Evolutionary conservation across 1,284 basidiomycete genomes (phyloP), one percentile per base, ranked within the genome.

Genomic region (Tilletia horrida): DNA sequence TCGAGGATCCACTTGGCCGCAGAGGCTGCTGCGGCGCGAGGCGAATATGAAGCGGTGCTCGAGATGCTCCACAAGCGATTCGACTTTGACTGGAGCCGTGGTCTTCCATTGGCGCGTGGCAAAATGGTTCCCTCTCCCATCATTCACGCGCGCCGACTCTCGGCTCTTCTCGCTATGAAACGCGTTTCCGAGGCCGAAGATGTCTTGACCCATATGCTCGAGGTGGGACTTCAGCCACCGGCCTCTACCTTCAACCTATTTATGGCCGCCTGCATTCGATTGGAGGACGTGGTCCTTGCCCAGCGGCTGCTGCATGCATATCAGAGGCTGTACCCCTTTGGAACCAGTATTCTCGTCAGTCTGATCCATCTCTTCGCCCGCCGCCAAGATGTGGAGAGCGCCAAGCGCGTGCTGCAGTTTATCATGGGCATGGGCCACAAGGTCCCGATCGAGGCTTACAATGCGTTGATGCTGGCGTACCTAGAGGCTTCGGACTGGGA

Each of bases 401-500:
- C 91, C 0, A 88, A 90, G 71, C 83, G 84, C 3, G 82, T 92
- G 44, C 90, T 90, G 82, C 84, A 86, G 74, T 86, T 85, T 48
- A 90, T 90, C 71, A 40, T 70, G 4, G 42, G 63, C 11, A 67
- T 71, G 7, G 69, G 71, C 16, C 43, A 63, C 9, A 25, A 48
- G 1, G 67, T 69, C 11, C 68, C 79, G 1, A 67, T 89, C 29
- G 48, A 71, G 35, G 67, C 67, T 14, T 78, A 75, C 66, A 86
- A 86, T 11, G 85, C 90, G 3, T 82, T 97, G 63, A 88, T 97
- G 87, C 88, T 92, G 75, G 91, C 90, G 0, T 88, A 93, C 76
- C 89, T 93, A 66, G 88, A 92, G 77, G 86, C 88, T 2, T 91
- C 90, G 0, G 87, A 88, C n/a, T 93, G 91, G 89, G 82, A 84